Evolutionary conservation across 108 stramenopile genomes (phyloP).

Genomic region (Bacterosira constricta): DNA sequence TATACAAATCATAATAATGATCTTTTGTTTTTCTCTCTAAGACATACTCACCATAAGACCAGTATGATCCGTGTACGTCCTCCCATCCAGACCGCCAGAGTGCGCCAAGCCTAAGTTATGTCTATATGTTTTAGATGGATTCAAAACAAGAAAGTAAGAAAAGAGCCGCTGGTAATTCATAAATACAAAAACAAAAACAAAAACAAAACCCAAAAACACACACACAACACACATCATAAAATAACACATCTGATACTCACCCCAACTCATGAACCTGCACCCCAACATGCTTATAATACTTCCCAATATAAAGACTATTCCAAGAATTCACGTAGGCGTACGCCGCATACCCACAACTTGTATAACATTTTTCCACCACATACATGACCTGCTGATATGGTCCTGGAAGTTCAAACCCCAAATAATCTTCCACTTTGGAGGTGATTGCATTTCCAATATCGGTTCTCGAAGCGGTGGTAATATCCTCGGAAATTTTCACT

Average conservation of each 20-base stretch:
- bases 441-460: conserved; percentile 34
- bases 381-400: conserved; percentile 35
- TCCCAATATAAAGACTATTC: conserved; percentile 11
- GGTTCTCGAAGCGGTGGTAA: background rate
- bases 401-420: conserved; percentile 31
- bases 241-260: too few relatives aligned
- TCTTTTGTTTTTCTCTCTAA: too few relatives aligned
- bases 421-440: conserved; percentile 10
- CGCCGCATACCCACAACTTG: conserved; percentile 31
- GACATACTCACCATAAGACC: conserved; percentile 33
- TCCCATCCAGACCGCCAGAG: conserved; percentile 39
- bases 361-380: conserved; percentile 36
- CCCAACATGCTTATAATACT: conserved; percentile 23
- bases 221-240: too few relatives aligned
- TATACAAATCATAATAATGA: too few relatives aligned
- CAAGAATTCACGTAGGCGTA: conserved; percentile 25
- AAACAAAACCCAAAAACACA: too few relatives aligned
- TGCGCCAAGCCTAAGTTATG: conserved; percentile 22
- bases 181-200: too few relatives aligned
- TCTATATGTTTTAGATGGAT: too few relatives aligned
- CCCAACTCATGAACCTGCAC: conserved; percentile 17
- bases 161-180: too few relatives aligned
- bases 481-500: conserved; percentile 16
- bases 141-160: too few relatives aligned
- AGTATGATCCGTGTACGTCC: conserved; percentile 34